Evolutionary conservation across 148 eudicot genomes (phyloP), one percentile per base, ranked within the genome.

Genomic region (Selenicereus undatus): DNA sequence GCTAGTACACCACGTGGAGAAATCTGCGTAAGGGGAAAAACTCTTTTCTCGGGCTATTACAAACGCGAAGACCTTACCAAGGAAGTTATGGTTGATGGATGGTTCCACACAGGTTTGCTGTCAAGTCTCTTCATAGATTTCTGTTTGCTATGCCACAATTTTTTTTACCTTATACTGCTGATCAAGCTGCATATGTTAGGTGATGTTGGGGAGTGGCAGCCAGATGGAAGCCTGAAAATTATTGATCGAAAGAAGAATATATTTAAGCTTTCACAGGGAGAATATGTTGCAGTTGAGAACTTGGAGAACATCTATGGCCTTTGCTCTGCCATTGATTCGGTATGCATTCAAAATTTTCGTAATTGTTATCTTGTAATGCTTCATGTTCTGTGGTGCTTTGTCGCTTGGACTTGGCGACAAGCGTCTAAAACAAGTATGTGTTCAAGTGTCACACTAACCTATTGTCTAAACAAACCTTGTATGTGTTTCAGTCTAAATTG

Each of bases 131-230:
- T 75, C 18, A 68, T 76, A 32, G 26, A 54, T 21, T 21, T 11
- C 45, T 35, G 16, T 13, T 62, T 78, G 51, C 45, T 74, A 60
- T 26, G 27, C 10, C 22, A 54, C 42, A 2, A 11, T 9, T 27
- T 62, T 52, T 71, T 58, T 42, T 62, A 11, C 6, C 7, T 35
- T 56, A 45, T 26, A 21, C 69, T 78, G 71, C 78, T 75, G 71
- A 76, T 79, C 22, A 35, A 75, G 42, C 76, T 82, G 77, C 66
- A 21, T 66, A 22, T 52, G 54, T 77, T 86, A 95, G 99, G 99
- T 80, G 99, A 96, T 83, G 84, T 96, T 92, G 99, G 99, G 45
- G 99, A 95, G 88, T 96, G 98, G 99, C 99, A 91, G 80, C 93
- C 93, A 26, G 89, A 93, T 90, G 99, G 99, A 83, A 90, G 95